Base-by-base conservation (phyloP, 176 grass and related monocot genomes). In the Sorghum bicolor region DNA sequence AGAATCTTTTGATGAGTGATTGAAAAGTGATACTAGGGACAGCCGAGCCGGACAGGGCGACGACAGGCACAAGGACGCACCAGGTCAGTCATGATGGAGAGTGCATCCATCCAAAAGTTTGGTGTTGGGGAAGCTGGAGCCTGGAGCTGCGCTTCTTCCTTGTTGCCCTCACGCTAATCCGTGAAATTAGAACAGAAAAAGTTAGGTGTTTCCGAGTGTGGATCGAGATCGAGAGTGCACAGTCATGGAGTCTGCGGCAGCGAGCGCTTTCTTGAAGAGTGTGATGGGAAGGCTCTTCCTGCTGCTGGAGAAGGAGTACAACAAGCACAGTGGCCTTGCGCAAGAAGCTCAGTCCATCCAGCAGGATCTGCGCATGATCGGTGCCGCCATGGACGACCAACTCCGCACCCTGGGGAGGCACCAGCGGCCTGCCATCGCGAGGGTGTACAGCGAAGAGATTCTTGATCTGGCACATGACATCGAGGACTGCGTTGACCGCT, bases 401-500 rank as follows among this genome's bases (percentile, higher is more conserved):
- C 38, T 87, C 64, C 12, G 67, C 12, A 16, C 11, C 79, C 17
- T 17, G 8, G 12, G 29, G 12, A 1, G 11, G 7, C 55, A 15
- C 72, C 16, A 70, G 8, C 65, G 79, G 22, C 30, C 72, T 0
- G 52, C 79, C 64, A 53, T 77, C 4, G 73, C 38, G 1, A 29
- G 79, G 52, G 7, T 63, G 1, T 62, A 83, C 79, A 64, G 38
- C 6, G 73, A 63, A 30, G 50, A 71, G 86, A 87, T 83, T 26
- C 86, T 78, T 10, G 41, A 70, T 12, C 86, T 88, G 12, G 53
- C 5, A 25, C 80, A 88, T 20, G 80, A 83, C 66, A 82, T 70
- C 32, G 73, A 88, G 80, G 86, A 88, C 41, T 78, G 80, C 67
- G 36, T 88, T 25, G 86, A 88, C 66, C 86, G 80, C 39, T 71